phyloP scores from a whole-genome alignment of 129 eudicot species.

The Ambrosia artemisiifolia region DNA sequence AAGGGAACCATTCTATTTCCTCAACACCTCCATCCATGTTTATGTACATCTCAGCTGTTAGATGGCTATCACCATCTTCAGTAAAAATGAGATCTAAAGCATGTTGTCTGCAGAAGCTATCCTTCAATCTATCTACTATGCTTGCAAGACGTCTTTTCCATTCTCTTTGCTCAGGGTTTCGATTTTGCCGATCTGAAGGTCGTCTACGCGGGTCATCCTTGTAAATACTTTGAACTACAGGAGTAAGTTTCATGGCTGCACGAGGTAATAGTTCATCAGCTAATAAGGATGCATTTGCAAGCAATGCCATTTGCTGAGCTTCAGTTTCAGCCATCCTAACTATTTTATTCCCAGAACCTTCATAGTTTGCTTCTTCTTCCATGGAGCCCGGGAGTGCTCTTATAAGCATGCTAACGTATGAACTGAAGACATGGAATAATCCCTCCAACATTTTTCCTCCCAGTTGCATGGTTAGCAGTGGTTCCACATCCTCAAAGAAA shows the following conservation, averaged over 20 bases:
- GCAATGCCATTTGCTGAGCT: constrained; percentile 94
- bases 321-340: constrained; percentile 94
- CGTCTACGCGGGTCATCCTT: constrained; percentile 77
- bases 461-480: constrained; percentile 88
- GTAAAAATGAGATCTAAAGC: constrained; percentile 94
- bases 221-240: constrained; percentile 44
- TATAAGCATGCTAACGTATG: constrained; percentile 75
- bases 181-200: constrained; percentile 66
- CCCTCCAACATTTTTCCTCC: constrained; percentile 96
- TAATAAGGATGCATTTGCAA: constrained; percentile 87
- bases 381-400: constrained; percentile 90
- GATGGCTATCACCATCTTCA: constrained; percentile 93
- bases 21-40: constrained; percentile 81
- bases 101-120: constrained; percentile 92
- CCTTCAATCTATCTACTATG: constrained; percentile 88
- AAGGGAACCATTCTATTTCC: constrained; percentile 93
- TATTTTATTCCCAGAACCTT: constrained; percentile 72
- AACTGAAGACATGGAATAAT: constrained; percentile 70
- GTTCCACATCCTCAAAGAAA: constrained; percentile 96
- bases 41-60: constrained; percentile 83
- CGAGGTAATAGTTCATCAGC: constrained; percentile 95
- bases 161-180: constrained; percentile 94
- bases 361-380: constrained; percentile 82
- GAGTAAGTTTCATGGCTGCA: constrained; percentile 88
- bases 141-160: constrained; percentile 87